Conservation (phyloP, 345 rosid species). For the Arabis hirsuta region DNA sequence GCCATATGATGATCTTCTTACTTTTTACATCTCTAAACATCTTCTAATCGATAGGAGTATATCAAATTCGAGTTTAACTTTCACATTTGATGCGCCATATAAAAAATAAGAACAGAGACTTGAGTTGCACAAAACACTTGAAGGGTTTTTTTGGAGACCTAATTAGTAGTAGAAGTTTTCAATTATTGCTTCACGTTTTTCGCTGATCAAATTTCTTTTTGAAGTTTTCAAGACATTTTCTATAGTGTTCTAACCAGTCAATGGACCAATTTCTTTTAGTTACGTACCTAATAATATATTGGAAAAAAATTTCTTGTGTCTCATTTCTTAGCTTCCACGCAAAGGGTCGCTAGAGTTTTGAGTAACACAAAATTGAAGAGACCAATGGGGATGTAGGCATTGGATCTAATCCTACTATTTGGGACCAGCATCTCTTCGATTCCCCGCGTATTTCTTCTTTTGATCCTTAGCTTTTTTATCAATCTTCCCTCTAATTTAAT, state of each 20-base stretch:
- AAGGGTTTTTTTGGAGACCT: too few species aligned
- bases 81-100: too few species aligned
- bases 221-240: too few species aligned
- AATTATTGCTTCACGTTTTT: too few species aligned
- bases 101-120: too few species aligned
- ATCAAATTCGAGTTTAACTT: too few species aligned
- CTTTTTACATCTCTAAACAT: too few species aligned
- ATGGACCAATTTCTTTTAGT: neutral
- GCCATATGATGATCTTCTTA: too few species aligned
- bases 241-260: neutral
- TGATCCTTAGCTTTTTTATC: neutral
- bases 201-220: too few species aligned
- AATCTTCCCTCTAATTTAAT: neutral
- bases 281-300: neutral
- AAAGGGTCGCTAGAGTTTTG: conserved; percentile 48
- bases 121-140: too few species aligned
- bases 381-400: conserved; percentile 45
- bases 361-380: conserved; percentile 46
- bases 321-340: conserved; percentile 61
- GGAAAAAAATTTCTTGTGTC: neutral
- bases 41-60: too few species aligned
- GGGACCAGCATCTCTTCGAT: conserved; percentile 53
- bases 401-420: conserved; percentile 49
- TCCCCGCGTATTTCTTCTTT: neutral
- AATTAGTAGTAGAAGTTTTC: too few species aligned